Evolutionary conservation across 305 asterid species (phyloP).

Genomic region (Fraxinus platypoda): DNA sequence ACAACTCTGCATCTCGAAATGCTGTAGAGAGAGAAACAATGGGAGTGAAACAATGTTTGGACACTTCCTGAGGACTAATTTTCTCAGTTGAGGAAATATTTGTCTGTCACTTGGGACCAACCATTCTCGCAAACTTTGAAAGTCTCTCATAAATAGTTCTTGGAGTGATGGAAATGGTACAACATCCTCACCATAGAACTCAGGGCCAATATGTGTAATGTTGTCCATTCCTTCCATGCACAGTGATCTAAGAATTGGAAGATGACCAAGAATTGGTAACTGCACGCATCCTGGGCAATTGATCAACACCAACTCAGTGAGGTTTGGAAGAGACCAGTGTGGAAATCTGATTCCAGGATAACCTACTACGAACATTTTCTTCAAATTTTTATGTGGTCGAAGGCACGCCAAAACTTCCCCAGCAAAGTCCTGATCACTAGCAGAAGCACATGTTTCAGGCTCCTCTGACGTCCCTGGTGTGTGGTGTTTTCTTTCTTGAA

Average conservation of each 20-base stretch:
- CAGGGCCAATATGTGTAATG: constrained; percentile 20
- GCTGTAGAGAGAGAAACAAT: constrained; percentile 23
- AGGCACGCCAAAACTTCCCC: constrained; percentile 27
- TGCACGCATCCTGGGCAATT: constrained; percentile 26
- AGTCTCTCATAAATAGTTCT: constrained; percentile 26
- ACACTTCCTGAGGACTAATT: constrained; percentile 22
- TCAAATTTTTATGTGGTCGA: constrained; percentile 29
- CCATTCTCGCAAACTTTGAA: constrained; percentile 29
- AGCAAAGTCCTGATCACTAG: constrained; percentile 16
- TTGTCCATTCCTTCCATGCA: constrained; percentile 23
- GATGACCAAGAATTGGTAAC: constrained; percentile 31
- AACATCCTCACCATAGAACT: constrained; percentile 21
- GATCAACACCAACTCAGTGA: constrained; percentile 25
- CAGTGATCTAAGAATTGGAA: constrained; percentile 24
- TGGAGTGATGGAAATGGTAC: constrained; percentile 27
- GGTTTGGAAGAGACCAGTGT: constrained; percentile 26
- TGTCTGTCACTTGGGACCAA: constrained; percentile 14
- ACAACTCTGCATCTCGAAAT: constrained; percentile 23
- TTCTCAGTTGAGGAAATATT: constrained; percentile 21
- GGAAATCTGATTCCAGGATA: constrained; percentile 27
- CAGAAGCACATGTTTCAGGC: not conserved
- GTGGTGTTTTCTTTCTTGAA: not conserved
- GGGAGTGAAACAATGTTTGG: constrained; percentile 27
- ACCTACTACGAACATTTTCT: constrained; percentile 27
- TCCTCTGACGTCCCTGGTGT: constrained; percentile 1